Evolutionary conservation across 495 filamentous ascomycete species (phyloP).

Genomic region (Hypoxylon intermedium): DNA sequence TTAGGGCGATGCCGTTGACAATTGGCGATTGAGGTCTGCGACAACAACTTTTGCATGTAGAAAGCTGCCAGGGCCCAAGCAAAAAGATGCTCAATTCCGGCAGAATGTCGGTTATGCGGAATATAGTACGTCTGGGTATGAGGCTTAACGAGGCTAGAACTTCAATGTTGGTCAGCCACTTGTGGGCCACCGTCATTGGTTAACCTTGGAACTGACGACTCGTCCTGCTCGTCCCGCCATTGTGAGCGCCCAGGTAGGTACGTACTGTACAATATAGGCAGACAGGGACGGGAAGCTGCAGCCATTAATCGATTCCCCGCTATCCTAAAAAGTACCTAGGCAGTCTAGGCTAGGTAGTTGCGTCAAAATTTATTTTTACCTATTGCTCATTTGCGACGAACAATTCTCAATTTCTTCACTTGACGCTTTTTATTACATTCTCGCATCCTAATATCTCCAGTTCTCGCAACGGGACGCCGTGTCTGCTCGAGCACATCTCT

Average conservation of each 20-base stretch:
- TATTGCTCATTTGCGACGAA: slow-evolving; percentile 11
- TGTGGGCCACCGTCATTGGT: slow-evolving; percentile 17
- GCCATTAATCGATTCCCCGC: slow-evolving; percentile 34
- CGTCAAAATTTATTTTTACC: slow-evolving; percentile 28
- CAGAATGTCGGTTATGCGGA: slow-evolving; percentile 44
- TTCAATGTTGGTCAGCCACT: slow-evolving; percentile 29
- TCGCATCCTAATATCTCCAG: background rate
- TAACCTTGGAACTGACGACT: background rate
- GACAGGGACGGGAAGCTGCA: slow-evolving; percentile 10
- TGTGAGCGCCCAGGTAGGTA: too few relatives aligned
- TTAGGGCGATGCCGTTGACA: slow-evolving; percentile 59
- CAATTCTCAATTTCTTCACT: background rate
- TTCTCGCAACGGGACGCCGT: slow-evolving; percentile 11
- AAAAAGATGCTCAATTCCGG: slow-evolving; percentile 49
- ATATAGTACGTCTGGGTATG: background rate
- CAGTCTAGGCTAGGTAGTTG: slow-evolving; percentile 5
- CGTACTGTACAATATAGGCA: too few relatives aligned
- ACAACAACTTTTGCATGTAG: slow-evolving; percentile 39
- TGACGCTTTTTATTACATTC: background rate
- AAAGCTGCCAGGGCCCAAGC: slow-evolving; percentile 32
- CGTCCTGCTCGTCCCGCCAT: background rate
- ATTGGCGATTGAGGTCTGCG: slow-evolving; percentile 55
- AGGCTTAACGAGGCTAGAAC: slow-evolving; percentile 27
- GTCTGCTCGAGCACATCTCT: slow-evolving; percentile 1
- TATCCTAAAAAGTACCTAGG: slow-evolving; percentile 36